These are phyloP conservation scores for Claviceps sp. DNA, from an alignment of 2,329 filamentous ascomycete genomes.

Conservation along the genomic window DNA sequence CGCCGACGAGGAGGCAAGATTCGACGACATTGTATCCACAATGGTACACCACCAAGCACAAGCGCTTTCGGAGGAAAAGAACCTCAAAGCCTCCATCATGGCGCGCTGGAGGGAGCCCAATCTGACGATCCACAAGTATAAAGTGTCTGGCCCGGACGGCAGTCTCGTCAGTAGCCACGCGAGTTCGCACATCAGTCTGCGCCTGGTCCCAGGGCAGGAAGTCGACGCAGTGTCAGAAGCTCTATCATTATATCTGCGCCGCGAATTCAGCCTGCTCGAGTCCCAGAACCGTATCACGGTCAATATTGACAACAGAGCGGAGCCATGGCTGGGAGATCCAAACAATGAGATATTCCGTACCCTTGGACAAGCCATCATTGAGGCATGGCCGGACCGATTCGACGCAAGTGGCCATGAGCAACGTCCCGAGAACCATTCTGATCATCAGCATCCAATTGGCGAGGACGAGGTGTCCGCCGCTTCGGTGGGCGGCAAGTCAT, in stretches of 20 bases:
- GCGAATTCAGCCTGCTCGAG: slow-evolving; percentile 59
- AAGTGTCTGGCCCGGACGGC: slow-evolving; percentile 82
- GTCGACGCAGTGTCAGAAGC: slow-evolving; percentile 60
- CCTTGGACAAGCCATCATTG: slow-evolving; percentile 70
- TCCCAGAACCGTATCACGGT: slow-evolving; percentile 72
- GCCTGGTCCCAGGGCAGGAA: slow-evolving; percentile 87
- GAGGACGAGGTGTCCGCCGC: neutral
- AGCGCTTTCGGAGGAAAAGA: slow-evolving; percentile 41
- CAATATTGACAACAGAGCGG: slow-evolving; percentile 81
- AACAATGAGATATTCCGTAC: slow-evolving; percentile 84
- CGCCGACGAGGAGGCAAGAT: slow-evolving; percentile 62
- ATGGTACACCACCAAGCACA: slow-evolving; percentile 59
- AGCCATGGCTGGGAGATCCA: slow-evolving; percentile 91
- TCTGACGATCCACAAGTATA: slow-evolving; percentile 83
- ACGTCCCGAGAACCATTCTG: too few species aligned
- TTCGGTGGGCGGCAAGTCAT: slow-evolving; percentile 2
- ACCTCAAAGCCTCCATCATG: slow-evolving; percentile 71
- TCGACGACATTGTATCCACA: slow-evolving; percentile 70
- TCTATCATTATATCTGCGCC: slow-evolving; percentile 52
- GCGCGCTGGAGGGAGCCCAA: slow-evolving; percentile 92
- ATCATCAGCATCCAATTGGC: too few species aligned
- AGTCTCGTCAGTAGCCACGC: slow-evolving; percentile 85
- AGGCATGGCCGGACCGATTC: slow-evolving; percentile 60
- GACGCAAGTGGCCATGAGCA: slow-evolving; percentile 8
- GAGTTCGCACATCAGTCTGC: slow-evolving; percentile 76